Evolutionary conservation across 345 rosid species (phyloP).

Genomic region (Citrus glauca): DNA sequence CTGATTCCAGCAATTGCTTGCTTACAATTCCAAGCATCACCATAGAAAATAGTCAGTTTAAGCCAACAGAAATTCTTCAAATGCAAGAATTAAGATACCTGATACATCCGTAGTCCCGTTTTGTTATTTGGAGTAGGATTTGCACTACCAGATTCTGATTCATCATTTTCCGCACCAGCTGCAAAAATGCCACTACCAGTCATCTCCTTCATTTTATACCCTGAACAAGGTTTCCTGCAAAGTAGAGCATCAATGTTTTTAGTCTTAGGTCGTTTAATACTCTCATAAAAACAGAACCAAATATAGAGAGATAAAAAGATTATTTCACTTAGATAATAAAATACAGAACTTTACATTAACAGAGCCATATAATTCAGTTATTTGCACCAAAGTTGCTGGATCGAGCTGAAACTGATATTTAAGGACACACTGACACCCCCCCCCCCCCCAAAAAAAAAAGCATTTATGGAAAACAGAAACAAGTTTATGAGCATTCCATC

Average conservation of each 20-base stretch:
- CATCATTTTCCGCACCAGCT: conserved; percentile 49
- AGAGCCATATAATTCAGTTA: not conserved
- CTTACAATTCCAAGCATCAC: conserved; percentile 32
- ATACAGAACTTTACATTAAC: not conserved
- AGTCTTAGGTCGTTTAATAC: not conserved
- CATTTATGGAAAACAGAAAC: not conserved
- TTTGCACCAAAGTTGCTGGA: not conserved
- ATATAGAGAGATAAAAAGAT: not conserved
- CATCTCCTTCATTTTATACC: conserved; percentile 89
- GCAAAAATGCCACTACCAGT: conserved; percentile 94
- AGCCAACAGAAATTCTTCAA: not conserved
- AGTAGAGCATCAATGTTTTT: conserved; percentile 1
- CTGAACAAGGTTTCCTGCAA: conserved; percentile 90
- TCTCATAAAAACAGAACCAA: not conserved
- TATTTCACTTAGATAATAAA: not conserved
- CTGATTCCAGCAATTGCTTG: conserved; percentile 88
- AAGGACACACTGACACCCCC: not conserved
- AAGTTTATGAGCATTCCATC: not conserved
- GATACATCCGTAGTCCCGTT: conserved; percentile 73
- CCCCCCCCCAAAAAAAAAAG: not conserved
- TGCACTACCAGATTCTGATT: conserved; percentile 44
- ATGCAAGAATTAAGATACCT: conserved; percentile 34
- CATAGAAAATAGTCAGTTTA: not conserved
- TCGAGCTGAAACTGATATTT: not conserved
- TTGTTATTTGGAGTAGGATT: conserved; percentile 44